Percentiles rank a stretch among this genome's conserved stretches.
Conservation (phyloP, 495 filamentous ascomycete genomes). For the Penicillium salamii region DNA sequence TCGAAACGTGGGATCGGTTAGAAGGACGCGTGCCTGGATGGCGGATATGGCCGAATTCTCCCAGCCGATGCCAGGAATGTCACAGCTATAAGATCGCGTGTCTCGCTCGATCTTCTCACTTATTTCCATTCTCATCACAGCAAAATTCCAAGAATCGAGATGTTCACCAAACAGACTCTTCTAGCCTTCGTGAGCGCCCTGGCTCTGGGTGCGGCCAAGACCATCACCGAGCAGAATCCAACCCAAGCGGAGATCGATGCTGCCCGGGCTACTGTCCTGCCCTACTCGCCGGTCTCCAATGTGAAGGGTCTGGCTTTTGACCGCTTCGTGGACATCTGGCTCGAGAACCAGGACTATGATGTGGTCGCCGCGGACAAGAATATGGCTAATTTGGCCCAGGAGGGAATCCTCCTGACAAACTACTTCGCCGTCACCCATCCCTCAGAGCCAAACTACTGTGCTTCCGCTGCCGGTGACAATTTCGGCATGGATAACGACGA, state of each 20-base stretch:
- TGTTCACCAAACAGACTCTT: slow-evolving; percentile 25
- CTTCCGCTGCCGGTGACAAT: slow-evolving; percentile 59
- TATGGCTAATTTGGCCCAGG: slow-evolving; percentile 53
- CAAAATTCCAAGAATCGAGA: not conserved
- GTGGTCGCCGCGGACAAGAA: slow-evolving; percentile 50
- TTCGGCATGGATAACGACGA: slow-evolving; percentile 70
- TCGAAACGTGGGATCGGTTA: slow-evolving; percentile 4
- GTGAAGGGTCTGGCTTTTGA: slow-evolving; percentile 65
- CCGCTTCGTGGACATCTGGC: slow-evolving; percentile 65
- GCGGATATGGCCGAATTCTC: not conserved
- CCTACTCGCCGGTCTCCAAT: slow-evolving; percentile 54
- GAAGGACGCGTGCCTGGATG: not conserved
- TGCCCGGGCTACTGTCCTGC: slow-evolving; percentile 29
- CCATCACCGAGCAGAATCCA: slow-evolving; percentile 25
- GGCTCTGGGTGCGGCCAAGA: slow-evolving; percentile 30
- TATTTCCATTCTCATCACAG: not conserved
- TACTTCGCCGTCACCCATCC: slow-evolving; percentile 64
- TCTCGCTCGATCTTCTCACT: not conserved
- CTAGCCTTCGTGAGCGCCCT: slow-evolving; percentile 20
- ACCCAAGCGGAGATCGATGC: slow-evolving; percentile 31
- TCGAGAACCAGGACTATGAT: slow-evolving; percentile 68
- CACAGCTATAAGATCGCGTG: slow-evolving; percentile 8
- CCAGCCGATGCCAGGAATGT: slow-evolving; percentile 1
- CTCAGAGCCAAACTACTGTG: slow-evolving; percentile 69
- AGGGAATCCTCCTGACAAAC: slow-evolving; percentile 65